These are phyloP conservation scores for Podospora comata DNA, from an alignment of 495 filamentous ascomycete genomes.

Conservation along the genomic window DNA sequence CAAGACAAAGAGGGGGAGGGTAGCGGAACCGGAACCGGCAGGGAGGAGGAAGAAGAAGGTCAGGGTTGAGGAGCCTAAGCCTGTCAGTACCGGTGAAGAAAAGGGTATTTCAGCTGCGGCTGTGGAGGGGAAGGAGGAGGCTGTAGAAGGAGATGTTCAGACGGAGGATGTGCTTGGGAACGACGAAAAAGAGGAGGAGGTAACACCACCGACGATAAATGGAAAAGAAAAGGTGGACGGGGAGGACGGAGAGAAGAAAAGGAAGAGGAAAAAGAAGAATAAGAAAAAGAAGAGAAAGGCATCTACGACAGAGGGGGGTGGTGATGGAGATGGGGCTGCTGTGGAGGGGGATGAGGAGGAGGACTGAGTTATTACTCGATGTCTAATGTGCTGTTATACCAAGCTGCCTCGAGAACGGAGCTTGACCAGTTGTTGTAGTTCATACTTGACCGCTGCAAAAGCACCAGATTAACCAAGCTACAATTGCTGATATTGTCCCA, in stretches of 20 bases:
- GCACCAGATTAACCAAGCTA: neutral
- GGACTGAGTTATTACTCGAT: neutral
- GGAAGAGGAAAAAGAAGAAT: conserved; percentile 5
- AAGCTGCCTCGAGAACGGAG: no score
- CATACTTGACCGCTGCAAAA: no score
- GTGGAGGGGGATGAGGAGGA: neutral
- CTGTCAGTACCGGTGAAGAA: neutral
- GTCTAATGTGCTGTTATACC: neutral
- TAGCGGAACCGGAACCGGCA: neutral
- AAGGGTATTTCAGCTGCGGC: neutral
- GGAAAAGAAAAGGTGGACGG: neutral
- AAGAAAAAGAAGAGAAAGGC: neutral
- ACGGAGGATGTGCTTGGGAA: no score
- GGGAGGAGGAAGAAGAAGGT: neutral
- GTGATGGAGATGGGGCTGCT: neutral
- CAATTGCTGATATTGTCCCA: neutral
- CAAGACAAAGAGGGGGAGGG: neutral
- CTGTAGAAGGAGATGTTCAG: no score
- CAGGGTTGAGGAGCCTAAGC: neutral
- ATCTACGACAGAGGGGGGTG: neutral
- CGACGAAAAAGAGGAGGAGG: no score
- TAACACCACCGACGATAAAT: neutral
- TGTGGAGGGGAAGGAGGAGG: neutral
- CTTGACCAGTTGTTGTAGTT: no score
- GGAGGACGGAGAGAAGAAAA: neutral